Conservation (phyloP, 805 yeast species). For the Isabelozyma gotoi region DNA sequence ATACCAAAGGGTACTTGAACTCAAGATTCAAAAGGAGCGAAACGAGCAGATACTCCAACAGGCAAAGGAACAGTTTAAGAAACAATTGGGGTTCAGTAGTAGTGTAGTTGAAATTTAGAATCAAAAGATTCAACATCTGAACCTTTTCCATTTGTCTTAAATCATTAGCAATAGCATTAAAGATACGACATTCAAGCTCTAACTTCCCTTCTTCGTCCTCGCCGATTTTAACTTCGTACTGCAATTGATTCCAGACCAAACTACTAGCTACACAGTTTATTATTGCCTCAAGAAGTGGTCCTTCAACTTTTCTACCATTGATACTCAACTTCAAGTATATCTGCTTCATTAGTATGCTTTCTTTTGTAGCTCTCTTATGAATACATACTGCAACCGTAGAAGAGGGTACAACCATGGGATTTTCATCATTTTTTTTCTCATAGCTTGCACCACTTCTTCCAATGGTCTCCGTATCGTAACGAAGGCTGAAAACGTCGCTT, state of each 20-base stretch:
- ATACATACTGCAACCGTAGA: not conserved
- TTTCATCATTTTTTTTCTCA: not conserved
- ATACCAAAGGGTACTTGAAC: slow-evolving; percentile 25
- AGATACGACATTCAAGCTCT: slow-evolving; percentile 7
- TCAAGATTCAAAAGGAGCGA: slow-evolving; percentile 28
- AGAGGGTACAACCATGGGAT: not conserved
- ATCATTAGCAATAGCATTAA: slow-evolving; percentile 3
- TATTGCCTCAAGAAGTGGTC: not conserved
- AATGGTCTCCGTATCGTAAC: not conserved
- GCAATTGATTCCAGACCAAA: slow-evolving; percentile 9
- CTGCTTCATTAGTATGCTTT: not conserved
- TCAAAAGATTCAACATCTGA: slow-evolving; percentile 3
- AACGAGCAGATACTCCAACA: slow-evolving; percentile 19
- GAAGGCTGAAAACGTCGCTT: not conserved
- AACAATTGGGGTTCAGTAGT: slow-evolving; percentile 1
- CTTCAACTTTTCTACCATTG: not conserved
- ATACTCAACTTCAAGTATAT: not conserved
- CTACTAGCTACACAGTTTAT: not conserved
- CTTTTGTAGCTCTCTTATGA: not conserved
- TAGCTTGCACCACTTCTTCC: not conserved
- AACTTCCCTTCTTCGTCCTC: slow-evolving; percentile 6
- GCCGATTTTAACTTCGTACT: slow-evolving; percentile 7
- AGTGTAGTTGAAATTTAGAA: slow-evolving; percentile 7
- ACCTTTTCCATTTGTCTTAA: slow-evolving; percentile 1
- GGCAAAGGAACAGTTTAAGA: slow-evolving; percentile 6